Percentiles rank a stretch among this genome's conserved stretches.
phyloP scores from a whole-genome alignment of 768 basidiomycete genomes.

The Sistotremastrum niveocremeum region DNA sequence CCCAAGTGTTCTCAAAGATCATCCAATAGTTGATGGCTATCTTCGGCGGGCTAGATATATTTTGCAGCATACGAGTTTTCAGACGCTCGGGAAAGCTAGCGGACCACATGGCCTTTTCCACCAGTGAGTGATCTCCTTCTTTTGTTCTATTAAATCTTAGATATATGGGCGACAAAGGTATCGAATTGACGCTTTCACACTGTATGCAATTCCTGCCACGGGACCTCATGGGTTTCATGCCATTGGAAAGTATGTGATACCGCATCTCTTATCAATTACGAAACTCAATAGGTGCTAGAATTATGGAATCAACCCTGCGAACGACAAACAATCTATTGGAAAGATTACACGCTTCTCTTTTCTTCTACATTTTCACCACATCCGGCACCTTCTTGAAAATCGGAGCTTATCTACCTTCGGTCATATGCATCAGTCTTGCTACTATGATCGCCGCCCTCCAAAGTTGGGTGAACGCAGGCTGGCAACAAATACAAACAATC shows the following conservation, averaged over 20 bases:
- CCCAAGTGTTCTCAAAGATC: constrained; percentile 29
- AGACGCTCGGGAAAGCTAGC: constrained; percentile 67
- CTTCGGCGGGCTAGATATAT: constrained; percentile 52
- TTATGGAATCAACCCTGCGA: constrained; percentile 77
- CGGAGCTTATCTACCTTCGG: constrained; percentile 81
- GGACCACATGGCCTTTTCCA: constrained; percentile 88
- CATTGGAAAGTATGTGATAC: constrained; percentile 57
- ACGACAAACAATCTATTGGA: constrained; percentile 92
- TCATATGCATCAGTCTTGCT: constrained; percentile 67
- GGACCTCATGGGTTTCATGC: constrained; percentile 96
- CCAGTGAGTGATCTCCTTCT: constrained; percentile 33
- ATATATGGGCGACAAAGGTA: constrained; percentile 37
- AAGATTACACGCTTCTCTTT: constrained; percentile 93
- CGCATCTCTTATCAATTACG: neutral
- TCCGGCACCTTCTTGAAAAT: constrained; percentile 72
- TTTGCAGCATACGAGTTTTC: constrained; percentile 54
- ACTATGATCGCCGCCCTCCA: constrained; percentile 77
- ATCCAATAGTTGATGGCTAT: constrained; percentile 35
- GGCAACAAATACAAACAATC: constrained; percentile 20
- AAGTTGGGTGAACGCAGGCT: constrained; percentile 57
- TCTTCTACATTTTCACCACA: constrained; percentile 77
- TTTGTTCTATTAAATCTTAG: neutral
- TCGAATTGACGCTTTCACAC: constrained; percentile 86
- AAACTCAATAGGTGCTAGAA: constrained; percentile 25
- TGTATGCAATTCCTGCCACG: constrained; percentile 74